Base-by-base conservation (phyloP, 2,329 filamentous ascomycete genomes). In the Verticillium zaregamsianum region DNA sequence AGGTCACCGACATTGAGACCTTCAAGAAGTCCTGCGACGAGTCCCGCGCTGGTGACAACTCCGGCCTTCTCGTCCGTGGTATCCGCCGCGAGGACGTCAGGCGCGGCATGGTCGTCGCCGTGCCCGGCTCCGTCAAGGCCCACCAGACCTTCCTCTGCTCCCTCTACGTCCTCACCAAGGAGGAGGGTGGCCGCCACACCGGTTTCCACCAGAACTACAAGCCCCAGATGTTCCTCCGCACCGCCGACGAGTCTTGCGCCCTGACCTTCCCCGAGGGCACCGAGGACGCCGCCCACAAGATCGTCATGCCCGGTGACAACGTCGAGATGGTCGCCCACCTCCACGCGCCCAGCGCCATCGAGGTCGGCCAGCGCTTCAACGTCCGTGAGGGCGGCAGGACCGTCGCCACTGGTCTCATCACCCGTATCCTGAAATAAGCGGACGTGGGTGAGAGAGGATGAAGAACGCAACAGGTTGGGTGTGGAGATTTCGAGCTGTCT, bases 1-100 rank as follows among this genome's bases (percentile, higher is more conserved):
- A 97, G 86, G 94, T 99, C 68, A 99, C 95, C 73, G 96, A 99
- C 74, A 98, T 99, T 70, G 95, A 99, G 85, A 99, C 94, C 68
- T 99, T 99, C 86, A 97, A 98, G 87, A 99, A 99, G 87, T 96
- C 93, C 58, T 98, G 95, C 79, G 93, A 97, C 63, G 92, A 97
- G 81, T 96, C 94, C 63, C 88, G 91, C 71, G 95, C 95, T 65
- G 95, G 95, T 78, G 95, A 99, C 81, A 99, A 98, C 88, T 97
- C 95, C 31, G 95, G 95, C 74, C 90, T 99, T 40, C 87, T 99
- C 60, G 90, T 99, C 78, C 92, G 95, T 81, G 94, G 95, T 84
- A 80, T 99, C 74, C 93, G 93, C 80, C 93, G 95, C 73, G 95
- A 99, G 82, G 96, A 99, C 72, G 86, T 99, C 72, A 85, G 82